Evolutionary conservation across 2,329 filamentous ascomycete genomes (phyloP).

Genomic region (Pseudogymnoascus sp.): DNA sequence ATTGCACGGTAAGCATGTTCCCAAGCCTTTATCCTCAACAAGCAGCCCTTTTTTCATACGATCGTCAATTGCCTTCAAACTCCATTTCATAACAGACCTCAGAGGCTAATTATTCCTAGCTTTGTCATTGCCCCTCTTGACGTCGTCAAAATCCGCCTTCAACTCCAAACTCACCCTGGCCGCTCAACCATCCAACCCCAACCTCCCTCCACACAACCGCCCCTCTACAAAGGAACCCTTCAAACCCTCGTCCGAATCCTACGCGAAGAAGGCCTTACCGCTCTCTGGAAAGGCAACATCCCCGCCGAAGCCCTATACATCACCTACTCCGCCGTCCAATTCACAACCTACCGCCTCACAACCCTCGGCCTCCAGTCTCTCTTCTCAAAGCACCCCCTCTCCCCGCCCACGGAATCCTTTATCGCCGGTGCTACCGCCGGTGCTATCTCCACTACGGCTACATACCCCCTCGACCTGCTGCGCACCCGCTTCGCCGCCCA

Average conservation of each 20-base stretch:
- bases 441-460: constrained; percentile 69
- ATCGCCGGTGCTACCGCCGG: constrained; percentile 76
- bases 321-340: constrained; percentile 81
- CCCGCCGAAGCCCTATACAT: constrained; percentile 93
- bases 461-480: constrained; percentile 88
- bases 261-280: constrained; percentile 70
- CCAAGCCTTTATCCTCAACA: neutral
- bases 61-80: neutral
- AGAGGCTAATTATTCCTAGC: constrained; percentile 34
- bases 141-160: constrained; percentile 95
- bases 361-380: constrained; percentile 51
- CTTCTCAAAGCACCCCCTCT: constrained; percentile 39
- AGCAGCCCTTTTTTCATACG: neutral
- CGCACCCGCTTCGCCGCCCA: constrained; percentile 96
- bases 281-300: constrained; percentile 95
- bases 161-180: constrained; percentile 81
- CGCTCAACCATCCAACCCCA: constrained; percentile 41
- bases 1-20: constrained; percentile 60
- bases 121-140: constrained; percentile 94
- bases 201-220: constrained; percentile 48
- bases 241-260: constrained; percentile 70
- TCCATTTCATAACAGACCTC: constrained; percentile 10
- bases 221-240: constrained; percentile 65
- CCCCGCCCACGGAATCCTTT: constrained; percentile 68
- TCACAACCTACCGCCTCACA: constrained; percentile 73